phyloP scores from a whole-genome alignment of 352 stramenopile species.

The Phytophthora chlamydospora region DNA sequence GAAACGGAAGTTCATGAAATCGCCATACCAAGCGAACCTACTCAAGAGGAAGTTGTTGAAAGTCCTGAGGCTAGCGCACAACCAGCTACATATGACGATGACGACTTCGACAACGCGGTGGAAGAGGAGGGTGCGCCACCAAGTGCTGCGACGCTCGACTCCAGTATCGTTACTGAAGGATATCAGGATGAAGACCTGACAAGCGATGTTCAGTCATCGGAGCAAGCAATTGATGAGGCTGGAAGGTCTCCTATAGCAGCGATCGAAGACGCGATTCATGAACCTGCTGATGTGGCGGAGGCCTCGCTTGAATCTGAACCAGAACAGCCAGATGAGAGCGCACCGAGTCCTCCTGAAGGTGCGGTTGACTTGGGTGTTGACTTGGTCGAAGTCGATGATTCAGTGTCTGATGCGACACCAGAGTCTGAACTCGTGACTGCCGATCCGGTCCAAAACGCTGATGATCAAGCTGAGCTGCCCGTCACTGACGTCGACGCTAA shows the following conservation, averaged over 20 bases:
- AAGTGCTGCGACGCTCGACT: background rate
- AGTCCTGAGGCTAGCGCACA: background rate
- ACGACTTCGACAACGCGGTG: slow-evolving; percentile 27
- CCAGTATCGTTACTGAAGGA: background rate
- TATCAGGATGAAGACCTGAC: slow-evolving; percentile 4
- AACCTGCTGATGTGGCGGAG: background rate
- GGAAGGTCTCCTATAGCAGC: background rate
- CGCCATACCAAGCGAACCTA: background rate
- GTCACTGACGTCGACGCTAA: background rate
- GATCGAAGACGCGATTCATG: background rate
- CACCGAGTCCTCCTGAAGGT: background rate
- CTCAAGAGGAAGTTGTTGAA: slow-evolving; percentile 6
- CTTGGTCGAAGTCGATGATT: slow-evolving; percentile 1
- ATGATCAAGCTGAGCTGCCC: slow-evolving; percentile 3
- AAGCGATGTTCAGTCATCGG: background rate
- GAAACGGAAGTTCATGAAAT: slow-evolving; percentile 11
- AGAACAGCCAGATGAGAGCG: slow-evolving; percentile 5
- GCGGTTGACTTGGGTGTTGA: background rate
- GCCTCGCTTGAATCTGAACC: background rate
- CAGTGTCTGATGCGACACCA: background rate
- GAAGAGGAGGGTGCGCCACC: slow-evolving; percentile 2
- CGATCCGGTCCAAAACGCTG: background rate
- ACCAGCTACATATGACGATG: slow-evolving; percentile 28
- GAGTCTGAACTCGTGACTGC: background rate
- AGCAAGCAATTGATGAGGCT: slow-evolving; percentile 2